Conservation (phyloP, 768 basidiomycete species). For the Solioccasus polychromus region DNA sequence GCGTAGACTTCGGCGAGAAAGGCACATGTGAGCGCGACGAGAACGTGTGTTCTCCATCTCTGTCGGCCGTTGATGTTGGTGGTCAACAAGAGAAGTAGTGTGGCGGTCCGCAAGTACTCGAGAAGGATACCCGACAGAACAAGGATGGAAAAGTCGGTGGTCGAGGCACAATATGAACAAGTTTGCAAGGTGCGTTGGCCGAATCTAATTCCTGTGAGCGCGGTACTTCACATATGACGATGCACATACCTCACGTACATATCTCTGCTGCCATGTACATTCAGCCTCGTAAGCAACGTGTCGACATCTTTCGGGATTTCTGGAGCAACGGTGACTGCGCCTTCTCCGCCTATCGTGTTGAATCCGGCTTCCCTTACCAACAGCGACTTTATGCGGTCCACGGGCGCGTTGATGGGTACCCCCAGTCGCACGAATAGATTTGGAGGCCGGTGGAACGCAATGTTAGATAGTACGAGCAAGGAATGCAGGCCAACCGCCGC, state of each 20-base stretch:
- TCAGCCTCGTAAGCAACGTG: slow-evolving; percentile 51
- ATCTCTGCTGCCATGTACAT: slow-evolving; percentile 53
- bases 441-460: slow-evolving; percentile 40
- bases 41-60: slow-evolving; percentile 42
- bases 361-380: slow-evolving; percentile 43
- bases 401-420: slow-evolving; percentile 52
- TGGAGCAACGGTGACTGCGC: slow-evolving; percentile 10
- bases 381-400: slow-evolving; percentile 48
- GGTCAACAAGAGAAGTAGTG: slow-evolving; percentile 47
- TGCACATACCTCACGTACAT: slow-evolving; percentile 55
- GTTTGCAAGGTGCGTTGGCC: slow-evolving; percentile 62
- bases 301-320: slow-evolving; percentile 50
- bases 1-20: slow-evolving; percentile 55
- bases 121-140: slow-evolving; percentile 53
- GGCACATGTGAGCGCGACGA: slow-evolving; percentile 48
- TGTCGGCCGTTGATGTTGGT: slow-evolving; percentile 38
- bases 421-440: slow-evolving; percentile 61
- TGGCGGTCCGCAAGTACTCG: slow-evolving; percentile 57
- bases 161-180: slow-evolving; percentile 65
- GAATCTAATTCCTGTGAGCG: slow-evolving; percentile 42
- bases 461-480: slow-evolving; percentile 13
- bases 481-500: slow-evolving; percentile 14
- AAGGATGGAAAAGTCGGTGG: slow-evolving; percentile 58
- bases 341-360: slow-evolving; percentile 20
- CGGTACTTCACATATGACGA: neutral